Base-by-base conservation (phyloP, 2,329 filamentous ascomycete genomes). In the Orbilia ellipsospora region DNA sequence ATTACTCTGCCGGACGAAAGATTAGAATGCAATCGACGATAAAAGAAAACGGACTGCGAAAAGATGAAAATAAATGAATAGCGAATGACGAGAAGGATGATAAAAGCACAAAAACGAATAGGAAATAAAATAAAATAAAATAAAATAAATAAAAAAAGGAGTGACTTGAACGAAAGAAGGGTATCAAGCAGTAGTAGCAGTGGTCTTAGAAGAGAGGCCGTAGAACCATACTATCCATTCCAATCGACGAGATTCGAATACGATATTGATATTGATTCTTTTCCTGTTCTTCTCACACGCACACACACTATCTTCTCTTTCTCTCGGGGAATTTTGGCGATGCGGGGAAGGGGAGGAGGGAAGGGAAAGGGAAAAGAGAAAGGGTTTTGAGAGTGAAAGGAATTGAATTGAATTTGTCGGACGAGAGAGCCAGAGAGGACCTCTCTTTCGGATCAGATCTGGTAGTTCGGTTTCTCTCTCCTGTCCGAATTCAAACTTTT, bases 281-380 rank as follows among this genome's bases (percentile, higher is more conserved):
- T 42, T 18, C 36, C n/a, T 15, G 13, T 57, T 28, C 48, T 61
- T 51, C 40, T 48, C 18, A 36, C 55, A 7, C 28, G 28, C 56
- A n/a, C 48, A 20, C 48, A 28, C 62, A 48, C 50, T 67, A 56
- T 57, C 26, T 48, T 48, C 54, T 69, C 65, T 69, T 55, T 26
- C 16, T 44, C 56, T 63, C 31, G 62, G 62, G 62, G 62, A 67
- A 65, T 67, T 48, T 62, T 54, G 62, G 26, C 63, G 55, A 50
- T 74, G 64, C 64, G 72, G 54, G 72, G 59, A 60, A 45, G 44
- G 54, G 45, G 26, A 45, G 20, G 55, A 62, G 40, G 36, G 36
- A 48, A 36, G 16, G 50, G 52, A 40, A 42, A 64, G 50, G 18
- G 57, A 31, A 45, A 50, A 54, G 45, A 28, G 42, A 60, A 56